A percentile compares a stretch with the other conserved stretches of the same genome.
Evolutionary conservation across 1,284 basidiomycete species (phyloP).

Genomic region (Jaminaea rosea): DNA sequence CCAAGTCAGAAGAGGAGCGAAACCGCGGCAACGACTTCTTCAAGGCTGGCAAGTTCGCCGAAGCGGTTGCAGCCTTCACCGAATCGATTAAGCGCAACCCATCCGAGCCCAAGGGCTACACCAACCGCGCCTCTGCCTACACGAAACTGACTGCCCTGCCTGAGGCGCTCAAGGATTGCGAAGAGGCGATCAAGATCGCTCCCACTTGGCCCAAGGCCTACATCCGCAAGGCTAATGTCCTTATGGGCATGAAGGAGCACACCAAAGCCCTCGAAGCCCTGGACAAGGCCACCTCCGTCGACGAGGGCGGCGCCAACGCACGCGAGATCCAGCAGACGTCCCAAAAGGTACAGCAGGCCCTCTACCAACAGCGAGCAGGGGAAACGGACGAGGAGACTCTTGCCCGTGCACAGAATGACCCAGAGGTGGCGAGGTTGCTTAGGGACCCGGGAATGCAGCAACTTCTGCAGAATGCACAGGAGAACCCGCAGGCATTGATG

Average conservation of each 20-base stretch:
- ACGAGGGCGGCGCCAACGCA: conserved; percentile 23
- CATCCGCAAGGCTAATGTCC: conserved; percentile 81
- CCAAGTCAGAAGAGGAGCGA: conserved; percentile 70
- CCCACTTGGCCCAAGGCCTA: conserved; percentile 70
- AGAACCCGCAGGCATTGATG: conserved; percentile 73
- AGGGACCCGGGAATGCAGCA: conserved; percentile 53
- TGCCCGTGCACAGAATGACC: conserved; percentile 89
- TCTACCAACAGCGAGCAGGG: conserved; percentile 68
- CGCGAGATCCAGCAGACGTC: conserved; percentile 31
- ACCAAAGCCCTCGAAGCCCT: conserved; percentile 55
- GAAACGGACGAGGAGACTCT: conserved; percentile 91
- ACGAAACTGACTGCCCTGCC: conserved; percentile 87
- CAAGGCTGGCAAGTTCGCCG: conserved; percentile 48
- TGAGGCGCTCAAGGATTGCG: conserved; percentile 90
- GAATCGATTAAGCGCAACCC: conserved; percentile 97
- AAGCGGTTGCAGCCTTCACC: conserved; percentile 52
- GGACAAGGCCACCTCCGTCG: conserved; percentile 29
- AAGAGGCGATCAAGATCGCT: conserved; percentile 87
- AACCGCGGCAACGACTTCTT: conserved; percentile 87
- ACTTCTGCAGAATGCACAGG: conserved; percentile 88
- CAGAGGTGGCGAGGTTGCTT: conserved; percentile 70
- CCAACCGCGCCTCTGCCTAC: conserved; percentile 85
- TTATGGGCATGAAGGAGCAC: conserved; percentile 84
- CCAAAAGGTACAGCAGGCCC: conserved; percentile 57
- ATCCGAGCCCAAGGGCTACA: conserved; percentile 80